Percentiles rank a stretch among this genome's conserved stretches.
phyloP scores from a whole-genome alignment of 208 protist genomes.

The Trypanosoma theileri region DNA sequence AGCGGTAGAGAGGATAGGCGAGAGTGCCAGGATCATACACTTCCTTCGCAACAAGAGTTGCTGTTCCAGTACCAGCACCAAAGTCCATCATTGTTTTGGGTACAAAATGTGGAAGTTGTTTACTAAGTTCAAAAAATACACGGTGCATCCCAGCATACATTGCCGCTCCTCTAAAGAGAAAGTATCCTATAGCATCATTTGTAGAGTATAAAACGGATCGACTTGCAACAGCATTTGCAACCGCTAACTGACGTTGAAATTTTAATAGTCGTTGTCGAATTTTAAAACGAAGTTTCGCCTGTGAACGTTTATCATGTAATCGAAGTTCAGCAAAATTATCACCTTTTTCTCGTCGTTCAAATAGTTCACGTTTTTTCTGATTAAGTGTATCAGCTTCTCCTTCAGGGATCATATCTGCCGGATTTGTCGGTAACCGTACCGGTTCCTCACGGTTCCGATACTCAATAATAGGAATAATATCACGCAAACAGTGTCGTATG shows the following conservation, averaged over 20 bases:
- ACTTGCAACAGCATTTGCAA: conserved; percentile 77
- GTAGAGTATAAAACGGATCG: conserved; percentile 79
- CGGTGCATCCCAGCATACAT: conserved; percentile 91
- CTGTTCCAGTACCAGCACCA: conserved; percentile 80
- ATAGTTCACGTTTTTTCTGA: conserved; percentile 87
- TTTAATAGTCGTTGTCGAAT: conserved; percentile 85
- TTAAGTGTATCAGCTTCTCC: conserved; percentile 87
- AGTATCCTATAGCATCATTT: conserved; percentile 87
- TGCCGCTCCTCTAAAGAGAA: conserved; percentile 82
- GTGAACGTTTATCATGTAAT: conserved; percentile 72
- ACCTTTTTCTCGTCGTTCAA: conserved; percentile 74
- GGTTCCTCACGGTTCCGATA: conserved; percentile 85
- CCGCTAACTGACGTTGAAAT: conserved; percentile 83
- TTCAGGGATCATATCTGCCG: conserved; percentile 77
- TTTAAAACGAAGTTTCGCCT: conserved; percentile 83
- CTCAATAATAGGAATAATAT: conserved; percentile 89
- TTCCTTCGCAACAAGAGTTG: conserved; percentile 86
- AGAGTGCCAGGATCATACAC: conserved; percentile 84
- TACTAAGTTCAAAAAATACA: conserved; percentile 85
- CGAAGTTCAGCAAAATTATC: conserved; percentile 72
- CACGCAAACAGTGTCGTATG: conserved; percentile 78
- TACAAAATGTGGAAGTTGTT: conserved; percentile 86
- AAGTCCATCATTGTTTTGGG: conserved; percentile 90
- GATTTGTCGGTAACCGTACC: conserved; percentile 39
- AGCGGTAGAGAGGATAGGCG: conserved; percentile 86